Base-by-base conservation (phyloP, 192 early-diverging fungal species). In the Coemansia asiatica region DNA sequence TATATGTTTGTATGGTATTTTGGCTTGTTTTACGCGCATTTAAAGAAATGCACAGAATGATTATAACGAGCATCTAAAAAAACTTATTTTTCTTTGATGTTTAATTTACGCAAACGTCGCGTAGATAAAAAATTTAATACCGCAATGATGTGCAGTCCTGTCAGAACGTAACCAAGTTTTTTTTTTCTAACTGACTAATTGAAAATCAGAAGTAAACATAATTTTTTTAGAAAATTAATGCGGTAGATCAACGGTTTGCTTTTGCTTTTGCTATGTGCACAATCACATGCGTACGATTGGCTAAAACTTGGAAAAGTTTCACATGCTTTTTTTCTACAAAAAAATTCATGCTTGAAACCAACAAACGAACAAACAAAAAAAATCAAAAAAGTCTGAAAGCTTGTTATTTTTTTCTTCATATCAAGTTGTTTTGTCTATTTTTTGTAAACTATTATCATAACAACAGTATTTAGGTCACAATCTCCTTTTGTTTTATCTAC, bases 301-400 rank as follows among this genome's bases (percentile, higher is more conserved):
- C 26, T 27, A 25, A 19, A 53, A 26, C 21, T 7, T 33, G 15
- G 38, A 51, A 49, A 54, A 27, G 19, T 48, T 16, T 35, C 28
- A 54, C 36, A 36, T 54, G 50, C 50, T 6, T n/a, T n/a, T n/a
- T n/a, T n/a, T 44, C 40, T 15, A 44, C 9, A 44, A 13, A 27
- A 27, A 27, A 54, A 16, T 48, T 48, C 2, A n/a, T 8, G 16
- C 8, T 48, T 31, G 28, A 63, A 53, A 61, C 22, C 19, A 33
- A 48, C 23, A 29, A 50, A 54, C 12, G 10, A 49, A 62, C 28
- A 2, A 48, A 61, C 47, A 50, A 49, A 29, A 62, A 49, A 50
- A 62, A 47, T 31, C 13, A 27, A 21, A 21, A 27, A 13, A 50
- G 26, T 25, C 33, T 40, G 40, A 44, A 15, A 0, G 40, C 16